Conservation (phyloP, 139 green algal species). For the Chlorella vulgaris region DNA sequence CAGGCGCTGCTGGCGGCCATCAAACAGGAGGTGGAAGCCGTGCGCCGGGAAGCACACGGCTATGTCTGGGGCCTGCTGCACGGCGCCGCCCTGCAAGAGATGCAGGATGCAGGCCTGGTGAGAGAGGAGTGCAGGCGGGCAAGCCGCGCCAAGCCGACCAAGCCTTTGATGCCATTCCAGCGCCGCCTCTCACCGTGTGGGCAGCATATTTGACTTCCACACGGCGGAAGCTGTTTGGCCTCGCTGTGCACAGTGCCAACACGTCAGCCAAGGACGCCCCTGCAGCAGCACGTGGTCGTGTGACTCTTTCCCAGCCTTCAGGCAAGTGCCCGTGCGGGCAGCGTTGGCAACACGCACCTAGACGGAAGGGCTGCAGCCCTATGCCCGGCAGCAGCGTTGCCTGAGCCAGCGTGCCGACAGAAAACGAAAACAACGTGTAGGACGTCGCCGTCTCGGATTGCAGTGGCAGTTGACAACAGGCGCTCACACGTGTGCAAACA, state of each 20-base stretch:
- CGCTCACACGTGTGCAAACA: too few species aligned
- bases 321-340: too few species aligned
- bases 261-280: not conserved
- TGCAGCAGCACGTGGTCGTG: not conserved
- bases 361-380: not conserved
- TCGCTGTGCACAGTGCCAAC: not conserved
- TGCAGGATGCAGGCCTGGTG: not conserved
- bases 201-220: slow-evolving; percentile 41
- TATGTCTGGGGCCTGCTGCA: slow-evolving; percentile 38
- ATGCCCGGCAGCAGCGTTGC: not conserved
- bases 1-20: slow-evolving; percentile 54
- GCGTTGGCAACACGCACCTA: not conserved
- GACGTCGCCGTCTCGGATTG: too few species aligned
- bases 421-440: not conserved
- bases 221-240: not conserved
- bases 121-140: not conserved
- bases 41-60: slow-evolving; percentile 56
- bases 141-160: not conserved
- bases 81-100: slow-evolving; percentile 32
- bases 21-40: slow-evolving; percentile 63
- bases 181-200: not conserved
- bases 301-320: too few species aligned
- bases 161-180: not conserved
- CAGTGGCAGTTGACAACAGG: too few species aligned
- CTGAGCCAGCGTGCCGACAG: slow-evolving; percentile 1